Conservation (phyloP, 371 early-diverging fungal species). For the Nematocida ausubeli region DNA sequence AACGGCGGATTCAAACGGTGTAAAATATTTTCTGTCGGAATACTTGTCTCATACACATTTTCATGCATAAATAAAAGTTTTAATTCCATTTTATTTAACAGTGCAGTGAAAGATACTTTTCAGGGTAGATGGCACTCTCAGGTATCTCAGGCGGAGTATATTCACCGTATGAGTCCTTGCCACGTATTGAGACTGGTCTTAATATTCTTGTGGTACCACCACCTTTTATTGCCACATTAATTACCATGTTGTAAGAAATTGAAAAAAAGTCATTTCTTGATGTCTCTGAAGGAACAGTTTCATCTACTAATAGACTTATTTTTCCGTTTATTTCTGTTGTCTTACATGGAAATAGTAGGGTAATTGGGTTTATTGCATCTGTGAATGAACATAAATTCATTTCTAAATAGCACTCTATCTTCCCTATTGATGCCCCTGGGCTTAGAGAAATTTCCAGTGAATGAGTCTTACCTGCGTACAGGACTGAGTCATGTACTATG, state of each 20-base stretch:
- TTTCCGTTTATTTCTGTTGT: not conserved
- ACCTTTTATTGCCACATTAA: not conserved
- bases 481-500: constrained; percentile 31
- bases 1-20: not conserved
- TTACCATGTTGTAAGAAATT: constrained; percentile 29
- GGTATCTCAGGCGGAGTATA: constrained; percentile 37
- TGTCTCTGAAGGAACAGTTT: constrained; percentile 38
- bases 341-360: constrained; percentile 23
- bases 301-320: constrained; percentile 11
- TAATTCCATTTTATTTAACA: constrained; percentile 48
- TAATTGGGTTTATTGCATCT: not conserved
- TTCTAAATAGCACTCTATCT: not conserved
- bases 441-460: not conserved
- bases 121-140: constrained; percentile 52
- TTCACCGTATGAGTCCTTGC: constrained; percentile 17
- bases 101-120: constrained; percentile 39
- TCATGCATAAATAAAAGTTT: constrained; percentile 49
- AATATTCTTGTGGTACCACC: constrained; percentile 1
- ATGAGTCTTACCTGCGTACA: constrained; percentile 38
- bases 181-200: constrained; percentile 10
- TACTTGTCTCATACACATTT: not conserved
- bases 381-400: constrained; percentile 23
- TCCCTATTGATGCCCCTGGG: not conserved
- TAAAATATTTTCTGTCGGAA: constrained; percentile 12
- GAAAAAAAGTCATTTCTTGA: constrained; percentile 46